Evolutionary conservation across 202 grass and related monocot species (phyloP).

Genomic region (Zoysia matrella): DNA sequence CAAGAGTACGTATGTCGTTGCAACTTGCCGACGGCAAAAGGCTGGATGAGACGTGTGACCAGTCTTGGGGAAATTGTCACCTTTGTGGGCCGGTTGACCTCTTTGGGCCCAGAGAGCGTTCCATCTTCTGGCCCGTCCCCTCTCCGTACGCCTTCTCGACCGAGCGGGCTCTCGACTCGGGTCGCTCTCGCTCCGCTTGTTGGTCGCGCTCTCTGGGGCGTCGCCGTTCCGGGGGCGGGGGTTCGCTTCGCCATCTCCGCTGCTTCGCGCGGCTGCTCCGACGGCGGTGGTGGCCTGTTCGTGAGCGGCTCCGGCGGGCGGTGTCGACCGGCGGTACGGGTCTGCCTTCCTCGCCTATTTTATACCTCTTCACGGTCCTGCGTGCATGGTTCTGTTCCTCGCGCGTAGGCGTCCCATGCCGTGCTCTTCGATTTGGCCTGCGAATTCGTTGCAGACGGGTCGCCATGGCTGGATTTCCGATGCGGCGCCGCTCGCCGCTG

Average conservation of each 20-base stretch:
- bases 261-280: neutral
- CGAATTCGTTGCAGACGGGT: neutral
- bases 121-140: slow-evolving; percentile 6
- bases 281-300: neutral
- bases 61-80: too few relatives aligned
- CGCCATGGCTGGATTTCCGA: slow-evolving; percentile 8
- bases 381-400: slow-evolving; percentile 2
- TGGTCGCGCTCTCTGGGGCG: slow-evolving; percentile 3
- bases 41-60: too few relatives aligned
- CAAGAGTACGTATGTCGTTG: too few relatives aligned
- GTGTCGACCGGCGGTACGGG: slow-evolving; percentile 13
- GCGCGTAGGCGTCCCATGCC: neutral
- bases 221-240: neutral
- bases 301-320: neutral
- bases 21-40: too few relatives aligned
- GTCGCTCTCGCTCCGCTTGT: slow-evolving; percentile 11
- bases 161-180: slow-evolving; percentile 9
- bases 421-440: neutral
- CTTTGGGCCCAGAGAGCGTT: slow-evolving; percentile 15
- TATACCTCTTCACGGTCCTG: neutral
- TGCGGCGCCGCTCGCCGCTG: slow-evolving; percentile 17
- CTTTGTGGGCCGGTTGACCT: slow-evolving; percentile 6
- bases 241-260: neutral
- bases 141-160: neutral
- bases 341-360: neutral